Evolutionary conservation across 148 eudicot species (phyloP).

Genomic region (Rhododendron kiyosumense): DNA sequence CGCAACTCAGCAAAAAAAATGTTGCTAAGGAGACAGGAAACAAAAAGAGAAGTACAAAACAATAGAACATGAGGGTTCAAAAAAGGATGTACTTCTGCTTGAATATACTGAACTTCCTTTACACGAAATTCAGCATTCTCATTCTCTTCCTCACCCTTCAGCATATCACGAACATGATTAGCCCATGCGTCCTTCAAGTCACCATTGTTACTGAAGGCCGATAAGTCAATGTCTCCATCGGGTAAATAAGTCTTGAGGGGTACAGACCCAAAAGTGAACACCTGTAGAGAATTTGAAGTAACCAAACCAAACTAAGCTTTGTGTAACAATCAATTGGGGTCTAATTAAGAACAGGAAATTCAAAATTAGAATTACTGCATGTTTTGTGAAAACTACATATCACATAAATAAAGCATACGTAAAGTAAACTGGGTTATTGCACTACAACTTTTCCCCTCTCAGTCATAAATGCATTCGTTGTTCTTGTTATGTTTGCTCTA

Average conservation of each 20-base stretch:
- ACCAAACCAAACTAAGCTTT: background rate
- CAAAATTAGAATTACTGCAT: background rate
- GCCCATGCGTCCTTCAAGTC: slow-evolving; percentile 69
- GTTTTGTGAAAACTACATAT: background rate
- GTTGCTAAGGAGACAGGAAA: background rate
- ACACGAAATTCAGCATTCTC: slow-evolving; percentile 76
- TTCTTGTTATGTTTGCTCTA: background rate
- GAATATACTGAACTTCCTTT: slow-evolving; percentile 89
- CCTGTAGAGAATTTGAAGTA: slow-evolving; percentile 36
- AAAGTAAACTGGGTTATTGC: background rate
- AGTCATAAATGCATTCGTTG: background rate
- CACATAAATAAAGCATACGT: background rate
- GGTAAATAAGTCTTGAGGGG: slow-evolving; percentile 93
- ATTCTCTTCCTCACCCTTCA: slow-evolving; percentile 66
- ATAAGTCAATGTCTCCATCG: slow-evolving; percentile 91
- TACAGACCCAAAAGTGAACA: slow-evolving; percentile 89
- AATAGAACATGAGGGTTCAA: background rate
- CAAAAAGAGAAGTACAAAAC: background rate
- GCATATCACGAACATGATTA: slow-evolving; percentile 57
- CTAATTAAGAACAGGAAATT: background rate
- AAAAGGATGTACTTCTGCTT: slow-evolving; percentile 69
- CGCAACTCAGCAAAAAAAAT: background rate
- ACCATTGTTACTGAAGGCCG: slow-evolving; percentile 58
- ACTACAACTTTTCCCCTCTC: background rate
- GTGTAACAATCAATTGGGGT: background rate